Conservation (phyloP, 345 rosid genomes). For the Litchi chinensis region DNA sequence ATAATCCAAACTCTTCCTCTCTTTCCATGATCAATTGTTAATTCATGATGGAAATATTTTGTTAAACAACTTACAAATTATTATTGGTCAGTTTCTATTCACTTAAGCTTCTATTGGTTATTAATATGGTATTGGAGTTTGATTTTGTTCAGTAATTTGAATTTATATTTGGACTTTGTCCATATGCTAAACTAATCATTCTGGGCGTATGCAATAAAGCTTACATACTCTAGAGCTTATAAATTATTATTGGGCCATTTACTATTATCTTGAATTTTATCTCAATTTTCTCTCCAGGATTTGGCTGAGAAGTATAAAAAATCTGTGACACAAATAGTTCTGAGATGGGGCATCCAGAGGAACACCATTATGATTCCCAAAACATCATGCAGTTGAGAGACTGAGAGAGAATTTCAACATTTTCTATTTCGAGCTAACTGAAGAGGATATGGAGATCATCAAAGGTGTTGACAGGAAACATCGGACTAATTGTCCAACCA, state of each 20-base stretch:
- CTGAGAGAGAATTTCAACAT: constrained; percentile 44
- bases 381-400: constrained; percentile 43
- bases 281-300: constrained; percentile 28
- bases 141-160: no score
- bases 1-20: no score
- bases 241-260: no score
- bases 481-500: constrained; percentile 46
- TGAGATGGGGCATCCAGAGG: constrained; percentile 55
- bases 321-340: constrained; percentile 43
- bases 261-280: background rate
- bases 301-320: constrained; percentile 48
- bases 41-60: no score
- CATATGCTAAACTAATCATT: no score
- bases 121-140: no score
- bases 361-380: constrained; percentile 47
- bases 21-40: no score
- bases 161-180: no score
- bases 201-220: no score
- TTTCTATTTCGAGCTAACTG: constrained; percentile 41
- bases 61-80: no score
- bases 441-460: constrained; percentile 50
- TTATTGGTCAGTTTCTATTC: no score
- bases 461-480: constrained; percentile 34
- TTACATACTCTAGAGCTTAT: background rate
- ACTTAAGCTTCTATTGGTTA: no score